Evolutionary conservation across 2,329 filamentous ascomycete genomes (phyloP), one percentile per base, ranked within the genome.

Genomic region (Chaetomiaceae sp.): DNA sequence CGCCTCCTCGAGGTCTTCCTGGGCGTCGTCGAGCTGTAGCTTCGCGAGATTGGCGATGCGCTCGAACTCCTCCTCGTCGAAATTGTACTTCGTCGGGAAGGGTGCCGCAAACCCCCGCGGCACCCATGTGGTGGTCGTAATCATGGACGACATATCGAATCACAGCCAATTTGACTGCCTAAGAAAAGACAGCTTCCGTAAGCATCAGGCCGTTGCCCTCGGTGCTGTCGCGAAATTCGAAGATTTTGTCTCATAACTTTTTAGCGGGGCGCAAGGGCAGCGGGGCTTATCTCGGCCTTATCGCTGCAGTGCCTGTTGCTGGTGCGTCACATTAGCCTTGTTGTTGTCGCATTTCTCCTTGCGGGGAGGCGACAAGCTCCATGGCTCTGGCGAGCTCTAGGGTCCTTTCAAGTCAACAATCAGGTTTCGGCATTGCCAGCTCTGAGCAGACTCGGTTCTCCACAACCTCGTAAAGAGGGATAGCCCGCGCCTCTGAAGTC

Each of bases 21-120:
- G 84, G 20, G 93, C 93, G 68, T 97, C 93, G 61, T 96, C 88
- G 26, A 96, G 78, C 68, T 95, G 85, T 51, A 88, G 71, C 65
- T 84, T 82, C 24, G 85, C 85, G 54, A 89, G 73, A 61, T 78
- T 75, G 14, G 84, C 83, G 69, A 89, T 89, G 59, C 86, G 79
- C 60, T 81, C 76, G 59, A 86, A 86, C 65, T 89, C 85, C 53
- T 76, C 74, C 63, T 89, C 85, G 65, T 88, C 80, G 47, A 89
- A 79, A 48, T 83, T 78, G 63, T 87, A 87, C 65, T 86, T 86
- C 33, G 76, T 75, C 14, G 85, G 85, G 57, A 88, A 88, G 39
- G 83, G 82, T 38, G 86, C 84, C 45, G 85, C 83, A 59, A 85
- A 86, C 42, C 85, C 85, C 49, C 85, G 78, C 58, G 83, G 83